A percentile compares a stretch with the other conserved stretches of the same genome.
phyloP scores from a whole-genome alignment of 2,329 filamentous ascomycete species.

The Colletotrichum acutatum region DNA sequence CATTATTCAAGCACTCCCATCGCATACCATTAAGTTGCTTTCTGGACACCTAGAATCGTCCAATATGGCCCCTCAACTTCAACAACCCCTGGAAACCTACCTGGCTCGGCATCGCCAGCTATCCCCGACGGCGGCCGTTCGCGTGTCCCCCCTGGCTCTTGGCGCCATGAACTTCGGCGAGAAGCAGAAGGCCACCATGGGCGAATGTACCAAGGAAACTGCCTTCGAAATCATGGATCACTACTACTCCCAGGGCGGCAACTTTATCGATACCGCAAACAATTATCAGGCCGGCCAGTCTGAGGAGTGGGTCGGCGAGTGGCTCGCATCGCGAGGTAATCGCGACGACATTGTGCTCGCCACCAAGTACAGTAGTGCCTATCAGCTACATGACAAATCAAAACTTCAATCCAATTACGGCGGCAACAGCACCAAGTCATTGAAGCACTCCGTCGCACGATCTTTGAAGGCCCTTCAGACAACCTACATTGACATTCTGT shows the following conservation, averaged over 20 bases:
- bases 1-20: too few relatives aligned
- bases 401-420: slow-evolving; percentile 51
- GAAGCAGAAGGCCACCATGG: not conserved
- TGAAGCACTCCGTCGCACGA: slow-evolving; percentile 55
- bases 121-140: not conserved
- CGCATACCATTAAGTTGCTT: too few relatives aligned
- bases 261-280: slow-evolving; percentile 75
- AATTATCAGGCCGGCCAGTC: slow-evolving; percentile 68
- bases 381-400: slow-evolving; percentile 46
- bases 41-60: too few relatives aligned
- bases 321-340: slow-evolving; percentile 59
- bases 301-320: slow-evolving; percentile 68
- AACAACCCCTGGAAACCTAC: not conserved
- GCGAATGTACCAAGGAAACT: not conserved
- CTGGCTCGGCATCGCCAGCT: not conserved
- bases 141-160: not conserved
- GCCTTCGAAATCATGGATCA: not conserved
- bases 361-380: slow-evolving; percentile 66
- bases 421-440: slow-evolving; percentile 54
- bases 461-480: slow-evolving; percentile 57
- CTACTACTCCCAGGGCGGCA: slow-evolving; percentile 52
- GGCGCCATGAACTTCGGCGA: not conserved
- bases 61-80: not conserved
- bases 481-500: slow-evolving; percentile 56
- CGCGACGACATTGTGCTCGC: slow-evolving; percentile 65